A percentile compares a stretch with the other conserved stretches of the same genome.
These are phyloP conservation scores for Excoecaria agallocha DNA, from an alignment of 345 rosid genomes.

Conservation along the genomic window DNA sequence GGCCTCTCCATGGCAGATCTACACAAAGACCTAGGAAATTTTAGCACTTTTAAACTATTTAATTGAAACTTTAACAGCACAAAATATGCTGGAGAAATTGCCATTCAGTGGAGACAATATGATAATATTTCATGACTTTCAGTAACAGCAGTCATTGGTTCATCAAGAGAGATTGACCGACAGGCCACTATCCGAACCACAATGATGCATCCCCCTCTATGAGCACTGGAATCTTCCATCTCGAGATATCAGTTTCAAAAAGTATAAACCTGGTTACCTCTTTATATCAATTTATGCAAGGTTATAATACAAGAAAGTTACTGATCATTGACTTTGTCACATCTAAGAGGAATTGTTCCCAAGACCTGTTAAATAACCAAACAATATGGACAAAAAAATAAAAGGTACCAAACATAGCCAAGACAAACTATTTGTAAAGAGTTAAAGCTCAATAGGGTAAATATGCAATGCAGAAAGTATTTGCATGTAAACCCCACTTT, in stretches of 20 bases:
- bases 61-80: neutral
- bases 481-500: neutral
- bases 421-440: neutral
- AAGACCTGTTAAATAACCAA: neutral
- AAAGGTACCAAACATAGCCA: neutral
- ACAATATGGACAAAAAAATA: neutral
- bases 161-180: neutral
- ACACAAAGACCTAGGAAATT: conserved; percentile 12
- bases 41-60: neutral
- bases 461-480: neutral
- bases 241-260: no score
- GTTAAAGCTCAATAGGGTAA: neutral
- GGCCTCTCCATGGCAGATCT: conserved; percentile 51
- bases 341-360: no score
- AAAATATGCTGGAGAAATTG: neutral
- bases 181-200: neutral
- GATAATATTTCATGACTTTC: no score
- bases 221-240: no score
- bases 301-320: no score
- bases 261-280: no score
- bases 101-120: neutral
- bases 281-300: no score
- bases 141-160: neutral
- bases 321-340: no score
- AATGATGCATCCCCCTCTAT: neutral